These are phyloP conservation scores for Acanthamoeba healyi DNA, from an alignment of 208 protist genomes.

Conservation along the genomic window DNA sequence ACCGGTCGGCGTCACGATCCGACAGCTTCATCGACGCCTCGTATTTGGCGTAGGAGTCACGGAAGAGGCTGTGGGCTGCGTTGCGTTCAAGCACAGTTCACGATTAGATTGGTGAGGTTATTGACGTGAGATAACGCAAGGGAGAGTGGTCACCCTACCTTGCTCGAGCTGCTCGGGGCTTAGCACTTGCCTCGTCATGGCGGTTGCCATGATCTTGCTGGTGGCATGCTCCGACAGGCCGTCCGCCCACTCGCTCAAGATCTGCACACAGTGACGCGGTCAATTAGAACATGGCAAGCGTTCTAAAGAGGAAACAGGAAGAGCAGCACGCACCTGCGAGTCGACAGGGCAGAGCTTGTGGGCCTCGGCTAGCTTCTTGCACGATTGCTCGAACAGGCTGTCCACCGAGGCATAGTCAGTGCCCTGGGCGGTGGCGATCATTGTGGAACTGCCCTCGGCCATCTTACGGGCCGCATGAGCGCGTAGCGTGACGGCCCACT, in stretches of 20 bases:
- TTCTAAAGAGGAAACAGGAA: too few relatives aligned
- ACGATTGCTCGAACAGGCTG: conserved; percentile 43
- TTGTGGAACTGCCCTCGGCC: not conserved
- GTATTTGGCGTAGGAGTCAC: conserved; percentile 70
- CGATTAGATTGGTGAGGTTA: too few relatives aligned
- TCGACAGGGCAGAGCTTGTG: conserved; percentile 36
- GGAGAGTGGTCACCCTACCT: not conserved
- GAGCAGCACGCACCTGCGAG: not conserved
- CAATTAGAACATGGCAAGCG: too few relatives aligned
- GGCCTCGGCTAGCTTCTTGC: conserved; percentile 42
- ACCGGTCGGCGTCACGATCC: not conserved
- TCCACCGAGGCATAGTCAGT: conserved; percentile 52
- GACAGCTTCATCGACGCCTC: not conserved
- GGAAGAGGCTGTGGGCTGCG: conserved; percentile 53
- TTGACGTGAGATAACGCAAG: not conserved
- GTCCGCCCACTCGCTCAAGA: conserved; percentile 70
- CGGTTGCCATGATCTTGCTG: conserved; percentile 52
- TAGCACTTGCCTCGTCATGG: not conserved
- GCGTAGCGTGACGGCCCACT: conserved; percentile 73
- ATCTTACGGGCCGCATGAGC: conserved; percentile 55
- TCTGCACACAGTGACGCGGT: not conserved
- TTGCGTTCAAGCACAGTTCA: not conserved
- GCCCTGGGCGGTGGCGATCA: not conserved
- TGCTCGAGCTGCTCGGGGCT: not conserved
- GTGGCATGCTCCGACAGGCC: conserved; percentile 70